A percentile compares a stretch with the other conserved stretches of the same genome.
phyloP scores from a whole-genome alignment of 2,329 filamentous ascomycete species.

The Didymella pinodella region DNA sequence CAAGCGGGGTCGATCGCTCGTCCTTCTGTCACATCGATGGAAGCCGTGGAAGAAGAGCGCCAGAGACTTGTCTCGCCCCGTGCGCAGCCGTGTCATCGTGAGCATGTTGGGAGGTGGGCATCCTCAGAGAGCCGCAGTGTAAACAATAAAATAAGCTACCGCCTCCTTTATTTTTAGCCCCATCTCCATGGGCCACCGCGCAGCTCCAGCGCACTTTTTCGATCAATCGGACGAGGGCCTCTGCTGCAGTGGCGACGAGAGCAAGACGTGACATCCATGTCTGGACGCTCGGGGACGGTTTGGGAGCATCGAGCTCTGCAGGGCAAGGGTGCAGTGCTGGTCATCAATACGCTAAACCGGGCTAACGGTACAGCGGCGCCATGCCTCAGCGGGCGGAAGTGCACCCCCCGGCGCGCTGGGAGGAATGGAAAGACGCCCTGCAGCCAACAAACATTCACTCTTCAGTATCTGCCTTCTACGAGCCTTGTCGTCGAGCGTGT shows the following conservation, averaged over 20 bases:
- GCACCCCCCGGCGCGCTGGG: constrained; percentile 27
- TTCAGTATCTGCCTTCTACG: constrained; percentile 18
- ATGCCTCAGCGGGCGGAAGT: constrained; percentile 22
- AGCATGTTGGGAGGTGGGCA: constrained; percentile 10
- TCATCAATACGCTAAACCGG: constrained; percentile 18
- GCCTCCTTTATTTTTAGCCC: constrained; percentile 33
- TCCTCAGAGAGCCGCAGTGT: constrained; percentile 14
- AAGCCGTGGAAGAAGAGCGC: not conserved
- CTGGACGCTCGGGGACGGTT: constrained; percentile 23
- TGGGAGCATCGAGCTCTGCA: constrained; percentile 16
- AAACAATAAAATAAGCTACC: constrained; percentile 18
- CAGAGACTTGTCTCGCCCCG: constrained; percentile 8
- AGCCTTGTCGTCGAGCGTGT: constrained; percentile 20
- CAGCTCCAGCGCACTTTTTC: constrained; percentile 25
- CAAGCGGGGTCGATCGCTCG: constrained; percentile 15
- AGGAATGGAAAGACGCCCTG: constrained; percentile 35
- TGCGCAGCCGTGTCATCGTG: constrained; percentile 10
- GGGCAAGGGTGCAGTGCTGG: constrained; percentile 1
- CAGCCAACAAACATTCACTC: constrained; percentile 26
- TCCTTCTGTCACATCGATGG: constrained; percentile 13
- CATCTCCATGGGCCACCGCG: constrained; percentile 27
- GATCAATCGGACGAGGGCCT: constrained; percentile 27
- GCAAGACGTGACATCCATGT: constrained; percentile 25
- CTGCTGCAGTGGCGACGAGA: constrained; percentile 32
- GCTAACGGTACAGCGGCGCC: constrained; percentile 25